Base-by-base conservation (phyloP, 768 basidiomycete species). In the Pisolithus microcarpus region DNA sequence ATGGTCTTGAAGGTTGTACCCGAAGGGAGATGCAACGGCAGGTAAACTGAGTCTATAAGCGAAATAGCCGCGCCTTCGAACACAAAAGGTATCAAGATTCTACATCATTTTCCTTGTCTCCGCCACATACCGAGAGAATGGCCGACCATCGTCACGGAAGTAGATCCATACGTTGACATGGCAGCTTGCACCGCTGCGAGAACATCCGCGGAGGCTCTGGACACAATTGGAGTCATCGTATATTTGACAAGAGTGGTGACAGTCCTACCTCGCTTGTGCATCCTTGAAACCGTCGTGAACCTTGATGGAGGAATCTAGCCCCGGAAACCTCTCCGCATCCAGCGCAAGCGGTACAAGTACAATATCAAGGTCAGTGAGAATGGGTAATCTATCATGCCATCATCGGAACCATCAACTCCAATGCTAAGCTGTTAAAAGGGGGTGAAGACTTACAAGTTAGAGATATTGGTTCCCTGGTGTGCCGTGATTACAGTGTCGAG, bases 221-320 rank as follows among this genome's bases (percentile, higher is more conserved):
- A 21, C 21, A 23, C 43, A 18, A 4, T 9, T 46, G 11, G 18
- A 38, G 26, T 5, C 23, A 31, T 18, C 43, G 18, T 10, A 18
- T 3, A 42, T 43, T n/a, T 13, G 18, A 5, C 18, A 9, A 28
- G 8, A 15, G 44, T 18, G 11, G 28, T 4, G 15, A 49, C 42
- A 13, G n/a, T 52, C 71, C 28, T 58, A 80, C 80, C 46, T 53
- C 4, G 74, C 69, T 4, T 82, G 80, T 4, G 66, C 71, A 1
- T 58, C 56, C 10, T 49, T 59, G 54, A 82, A 82, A 1, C 81
- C 81, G 26, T 50, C 52, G 52, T 82, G 81, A 4, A 68, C 71
- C 54, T 70, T 11, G 2, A 82, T 65, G 9, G 56, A 48, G 6
- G 72, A 70, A 39, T 60, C 58, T 6, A 82, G 46, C 2, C 78